Evolutionary conservation across 768 basidiomycete species (phyloP).

Genomic region (Leccinum subtestaceum): DNA sequence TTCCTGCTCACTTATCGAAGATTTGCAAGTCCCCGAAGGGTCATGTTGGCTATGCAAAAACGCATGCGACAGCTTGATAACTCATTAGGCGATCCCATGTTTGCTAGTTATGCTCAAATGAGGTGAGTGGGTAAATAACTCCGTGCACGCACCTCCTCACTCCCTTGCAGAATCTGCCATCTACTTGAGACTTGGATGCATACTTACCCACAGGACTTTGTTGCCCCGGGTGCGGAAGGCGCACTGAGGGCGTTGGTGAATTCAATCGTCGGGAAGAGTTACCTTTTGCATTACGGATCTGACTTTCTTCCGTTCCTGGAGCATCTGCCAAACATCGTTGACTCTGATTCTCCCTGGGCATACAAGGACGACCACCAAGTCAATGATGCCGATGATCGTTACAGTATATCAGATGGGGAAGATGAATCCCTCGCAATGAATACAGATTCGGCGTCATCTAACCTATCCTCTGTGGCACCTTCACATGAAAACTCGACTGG

Average conservation of each 20-base stretch:
- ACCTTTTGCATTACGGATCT: constrained; percentile 81
- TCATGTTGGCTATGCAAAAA: constrained; percentile 86
- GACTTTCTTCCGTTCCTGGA: constrained; percentile 82
- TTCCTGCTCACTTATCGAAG: constrained; percentile 83
- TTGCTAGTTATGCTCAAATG: constrained; percentile 88
- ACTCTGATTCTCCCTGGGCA: constrained; percentile 75
- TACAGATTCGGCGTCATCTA: constrained; percentile 32
- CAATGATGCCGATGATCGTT: constrained; percentile 62
- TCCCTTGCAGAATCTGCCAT: constrained; percentile 62
- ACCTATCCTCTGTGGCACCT: constrained; percentile 20
- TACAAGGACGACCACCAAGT: constrained; percentile 56
- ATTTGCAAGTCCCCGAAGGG: constrained; percentile 74
- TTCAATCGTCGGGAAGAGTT: constrained; percentile 74
- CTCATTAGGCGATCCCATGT: constrained; percentile 75
- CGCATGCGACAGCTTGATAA: constrained; percentile 76
- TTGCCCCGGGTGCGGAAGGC: constrained; percentile 68
- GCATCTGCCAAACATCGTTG: constrained; percentile 56
- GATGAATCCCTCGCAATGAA: constrained; percentile 34
- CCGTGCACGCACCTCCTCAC: constrained; percentile 2
- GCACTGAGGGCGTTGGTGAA: constrained; percentile 75
- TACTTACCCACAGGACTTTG: constrained; percentile 76
- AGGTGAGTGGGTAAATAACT: constrained; percentile 42
- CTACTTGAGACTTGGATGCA: constrained; percentile 76
- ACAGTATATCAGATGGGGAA: constrained; percentile 55
- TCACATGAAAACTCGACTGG: constrained; percentile 25